Evolutionary conservation across 2,329 filamentous ascomycete species (phyloP).

Genomic region (Aspergillus felis): DNA sequence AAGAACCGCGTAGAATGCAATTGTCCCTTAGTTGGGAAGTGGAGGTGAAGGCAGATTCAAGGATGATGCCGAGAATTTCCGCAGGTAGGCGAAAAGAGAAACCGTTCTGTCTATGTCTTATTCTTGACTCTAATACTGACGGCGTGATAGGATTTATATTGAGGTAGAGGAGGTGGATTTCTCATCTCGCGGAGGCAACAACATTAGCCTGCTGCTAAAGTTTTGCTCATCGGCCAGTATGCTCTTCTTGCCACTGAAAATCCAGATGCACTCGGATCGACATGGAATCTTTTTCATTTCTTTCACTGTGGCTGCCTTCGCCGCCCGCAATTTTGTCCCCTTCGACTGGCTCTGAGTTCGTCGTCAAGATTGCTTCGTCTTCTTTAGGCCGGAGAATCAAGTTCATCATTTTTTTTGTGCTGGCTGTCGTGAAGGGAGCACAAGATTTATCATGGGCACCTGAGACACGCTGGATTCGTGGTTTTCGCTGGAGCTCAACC

Average conservation of each 20-base stretch:
- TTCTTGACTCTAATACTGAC: too few relatives aligned
- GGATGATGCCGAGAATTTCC: too few relatives aligned
- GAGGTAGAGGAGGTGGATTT: too few relatives aligned
- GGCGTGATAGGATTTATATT: too few relatives aligned
- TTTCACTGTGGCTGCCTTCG: not conserved
- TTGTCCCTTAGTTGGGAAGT: too few relatives aligned
- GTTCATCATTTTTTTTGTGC: not conserved
- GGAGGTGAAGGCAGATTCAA: too few relatives aligned
- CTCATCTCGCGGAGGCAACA: too few relatives aligned
- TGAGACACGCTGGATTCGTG: not conserved
- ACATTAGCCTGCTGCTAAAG: not conserved
- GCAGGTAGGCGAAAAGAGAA: too few relatives aligned
- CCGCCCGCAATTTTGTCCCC: not conserved
- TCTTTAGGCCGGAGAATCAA: not conserved
- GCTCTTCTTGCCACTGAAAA: not conserved
- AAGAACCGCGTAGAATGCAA: too few relatives aligned
- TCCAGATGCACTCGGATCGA: not conserved
- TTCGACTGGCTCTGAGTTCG: not conserved
- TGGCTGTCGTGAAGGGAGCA: not conserved
- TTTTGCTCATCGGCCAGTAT: not conserved
- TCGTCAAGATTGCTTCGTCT: not conserved
- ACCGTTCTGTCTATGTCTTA: too few relatives aligned
- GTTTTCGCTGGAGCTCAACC: not conserved
- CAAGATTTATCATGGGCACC: not conserved
- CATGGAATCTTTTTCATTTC: not conserved